Evolutionary conservation across 352 stramenopile genomes (phyloP).

Genomic region (Phytophthora pluvialis): DNA sequence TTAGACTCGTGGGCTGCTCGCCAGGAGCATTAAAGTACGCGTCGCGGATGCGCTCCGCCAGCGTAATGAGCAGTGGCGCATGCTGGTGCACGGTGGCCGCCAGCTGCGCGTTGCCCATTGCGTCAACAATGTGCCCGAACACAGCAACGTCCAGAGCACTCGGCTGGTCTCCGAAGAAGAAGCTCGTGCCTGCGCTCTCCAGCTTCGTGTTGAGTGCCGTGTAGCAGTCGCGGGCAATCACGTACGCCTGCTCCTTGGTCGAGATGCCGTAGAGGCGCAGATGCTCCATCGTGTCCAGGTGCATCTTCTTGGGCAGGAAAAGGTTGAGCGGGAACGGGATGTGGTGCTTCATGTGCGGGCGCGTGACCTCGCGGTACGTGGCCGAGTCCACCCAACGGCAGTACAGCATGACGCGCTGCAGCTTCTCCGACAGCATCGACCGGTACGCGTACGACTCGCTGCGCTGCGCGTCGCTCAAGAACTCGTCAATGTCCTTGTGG

Average conservation of each 20-base stretch:
- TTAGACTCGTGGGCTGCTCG: conserved; percentile 49
- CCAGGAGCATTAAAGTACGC: conserved; percentile 63
- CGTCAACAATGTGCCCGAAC: conserved; percentile 86
- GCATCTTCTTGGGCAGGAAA: conserved; percentile 87
- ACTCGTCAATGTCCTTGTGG: conserved; percentile 81
- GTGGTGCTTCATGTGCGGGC: conserved; percentile 78
- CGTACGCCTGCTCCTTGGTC: conserved; percentile 83
- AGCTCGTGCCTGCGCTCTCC: conserved; percentile 51
- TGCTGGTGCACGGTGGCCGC: conserved; percentile 75
- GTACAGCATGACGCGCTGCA: conserved; percentile 82
- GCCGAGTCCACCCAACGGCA: conserved; percentile 86
- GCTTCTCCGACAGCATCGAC: conserved; percentile 83
- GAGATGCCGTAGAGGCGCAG: conserved; percentile 61
- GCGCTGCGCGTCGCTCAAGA: conserved; percentile 71
- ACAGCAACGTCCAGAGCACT: conserved; percentile 81
- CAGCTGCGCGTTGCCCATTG: conserved; percentile 76
- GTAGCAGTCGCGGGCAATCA: conserved; percentile 87
- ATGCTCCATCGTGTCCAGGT: conserved; percentile 67
- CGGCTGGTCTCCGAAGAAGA: conserved; percentile 73
- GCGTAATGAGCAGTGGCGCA: conserved; percentile 72
- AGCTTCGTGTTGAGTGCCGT: conserved; percentile 85
- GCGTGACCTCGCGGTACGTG: conserved; percentile 87
- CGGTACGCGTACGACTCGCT: conserved; percentile 87
- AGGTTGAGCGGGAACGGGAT: conserved; percentile 87
- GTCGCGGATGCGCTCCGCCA: conserved; percentile 76